A percentile compares a stretch with the other conserved stretches of the same genome.
Evolutionary conservation across 768 basidiomycete species (phyloP).

Genomic region (Leccinum ochraceum): DNA sequence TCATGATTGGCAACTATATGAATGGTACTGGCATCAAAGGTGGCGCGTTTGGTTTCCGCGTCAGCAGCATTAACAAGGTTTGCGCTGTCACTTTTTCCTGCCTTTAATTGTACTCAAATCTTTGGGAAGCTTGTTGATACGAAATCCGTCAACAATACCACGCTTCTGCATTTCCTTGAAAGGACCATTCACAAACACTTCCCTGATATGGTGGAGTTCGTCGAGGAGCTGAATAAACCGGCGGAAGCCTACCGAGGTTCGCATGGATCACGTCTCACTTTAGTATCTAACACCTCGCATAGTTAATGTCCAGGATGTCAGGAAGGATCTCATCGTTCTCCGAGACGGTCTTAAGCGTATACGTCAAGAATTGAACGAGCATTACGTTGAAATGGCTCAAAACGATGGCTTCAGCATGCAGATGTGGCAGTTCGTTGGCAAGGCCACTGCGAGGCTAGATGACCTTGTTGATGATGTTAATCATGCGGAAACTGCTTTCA

Average conservation of each 20-base stretch:
- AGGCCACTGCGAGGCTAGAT: slow-evolving; percentile 72
- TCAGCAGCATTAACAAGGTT: slow-evolving; percentile 97
- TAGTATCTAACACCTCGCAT: slow-evolving; percentile 17
- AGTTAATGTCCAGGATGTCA: slow-evolving; percentile 88
- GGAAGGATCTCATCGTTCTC: slow-evolving; percentile 72
- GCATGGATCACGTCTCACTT: slow-evolving; percentile 13
- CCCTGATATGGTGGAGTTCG: slow-evolving; percentile 80
- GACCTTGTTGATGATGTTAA: slow-evolving; percentile 87
- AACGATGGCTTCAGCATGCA: slow-evolving; percentile 82
- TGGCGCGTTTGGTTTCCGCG: slow-evolving; percentile 94
- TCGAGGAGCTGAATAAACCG: slow-evolving; percentile 86
- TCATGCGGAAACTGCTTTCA: slow-evolving; percentile 79
- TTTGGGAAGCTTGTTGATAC: slow-evolving; percentile 85
- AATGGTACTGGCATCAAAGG: slow-evolving; percentile 96
- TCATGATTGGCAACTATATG: slow-evolving; percentile 97
- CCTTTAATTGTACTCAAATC: slow-evolving; percentile 1
- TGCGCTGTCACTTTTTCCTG: slow-evolving; percentile 10
- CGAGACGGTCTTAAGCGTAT: slow-evolving; percentile 78
- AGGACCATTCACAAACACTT: slow-evolving; percentile 86
- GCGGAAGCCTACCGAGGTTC: slow-evolving; percentile 91
- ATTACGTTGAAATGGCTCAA: slow-evolving; percentile 72
- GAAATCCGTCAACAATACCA: slow-evolving; percentile 93
- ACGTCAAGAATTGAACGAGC: slow-evolving; percentile 73
- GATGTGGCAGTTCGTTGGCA: slow-evolving; percentile 89
- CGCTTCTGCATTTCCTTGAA: slow-evolving; percentile 92